Base-by-base conservation (phyloP, 129 eudicot genomes). In the Flaveria linearis region DNA sequence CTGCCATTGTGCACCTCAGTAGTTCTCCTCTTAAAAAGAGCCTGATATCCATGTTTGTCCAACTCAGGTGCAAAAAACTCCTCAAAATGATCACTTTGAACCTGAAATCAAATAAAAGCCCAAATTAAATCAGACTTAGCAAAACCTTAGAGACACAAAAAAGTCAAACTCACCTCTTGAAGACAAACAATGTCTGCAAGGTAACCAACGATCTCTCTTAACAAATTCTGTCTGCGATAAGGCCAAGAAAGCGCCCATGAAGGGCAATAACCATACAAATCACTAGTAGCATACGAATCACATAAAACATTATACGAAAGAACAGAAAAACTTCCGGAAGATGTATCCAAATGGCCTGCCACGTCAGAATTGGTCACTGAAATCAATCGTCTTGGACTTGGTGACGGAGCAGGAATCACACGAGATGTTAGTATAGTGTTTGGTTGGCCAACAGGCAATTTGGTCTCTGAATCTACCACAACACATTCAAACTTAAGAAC, bases 171-270 rank as follows among this genome's bases (percentile, higher is more conserved):
- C 36, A 93, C 98, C 90, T 95, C 99, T 81, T 95, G 99, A 71
- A 95, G 96, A 80, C 99, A 95, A 75, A 95, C 88, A 80, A 95
- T 86, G 76, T 95, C 99, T 4, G 99, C 99, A 81, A 85, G 94
- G 76, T 95, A 95, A 28, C 92, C 99, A 68, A 95, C 97, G 12
- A 95, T 95, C 85, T 95, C 99, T 64, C 99, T 86, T 47, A 95
- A 85, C 78, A 95, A 78, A 81, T 91, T 95, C 84, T 95, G 99
- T 73, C 90, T 86, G 57, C 99, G 91, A 73, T 95, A 95, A 49
- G 99, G 74, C 99, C 97, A 95, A 58, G 99, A 86, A 56, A 95
- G 97, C 66, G 99, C 99, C 99, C 99, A 95, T 10, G 97, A 76
- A 74, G 99, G 99, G 82, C 97, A 95, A 80, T 95, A 95, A 72